Conservation (phyloP, 306 rosid species). For the Pterocarpus macrocarpus region DNA sequence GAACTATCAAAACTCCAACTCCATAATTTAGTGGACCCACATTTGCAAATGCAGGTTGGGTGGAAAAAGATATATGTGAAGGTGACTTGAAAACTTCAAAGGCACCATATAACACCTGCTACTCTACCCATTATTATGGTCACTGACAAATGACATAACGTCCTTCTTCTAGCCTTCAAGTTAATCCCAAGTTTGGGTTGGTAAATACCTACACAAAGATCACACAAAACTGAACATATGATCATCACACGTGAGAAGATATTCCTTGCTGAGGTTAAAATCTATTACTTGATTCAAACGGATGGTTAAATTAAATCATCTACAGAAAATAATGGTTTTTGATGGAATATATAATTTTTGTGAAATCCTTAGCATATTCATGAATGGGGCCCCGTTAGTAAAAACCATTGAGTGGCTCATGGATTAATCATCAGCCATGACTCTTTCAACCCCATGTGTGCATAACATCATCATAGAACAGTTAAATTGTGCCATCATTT, state of each 20-base stretch:
- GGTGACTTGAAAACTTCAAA: slow-evolving; percentile 57
- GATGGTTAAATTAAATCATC: slow-evolving; percentile 29
- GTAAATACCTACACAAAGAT: slow-evolving; percentile 33
- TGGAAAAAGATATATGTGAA: slow-evolving; percentile 42
- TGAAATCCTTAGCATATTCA: slow-evolving; percentile 38
- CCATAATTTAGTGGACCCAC: slow-evolving; percentile 55
- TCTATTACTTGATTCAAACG: slow-evolving; percentile 41
- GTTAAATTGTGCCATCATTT: slow-evolving; percentile 54
- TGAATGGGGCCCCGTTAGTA: slow-evolving; percentile 44
- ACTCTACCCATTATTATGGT: slow-evolving; percentile 39
- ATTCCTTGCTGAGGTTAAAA: slow-evolving; percentile 46
- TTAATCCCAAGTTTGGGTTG: slow-evolving; percentile 39
- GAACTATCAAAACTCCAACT: slow-evolving; percentile 44
- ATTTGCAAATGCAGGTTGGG: slow-evolving; percentile 39
- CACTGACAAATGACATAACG: slow-evolving; percentile 47
- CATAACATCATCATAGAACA: slow-evolving; percentile 48
- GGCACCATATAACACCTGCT: slow-evolving; percentile 54
- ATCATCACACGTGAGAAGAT: slow-evolving; percentile 51
- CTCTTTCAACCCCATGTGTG: slow-evolving; percentile 58
- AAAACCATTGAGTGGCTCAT: slow-evolving; percentile 47
- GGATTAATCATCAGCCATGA: slow-evolving; percentile 52
- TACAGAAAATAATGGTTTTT: slow-evolving; percentile 13
- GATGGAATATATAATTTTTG: slow-evolving; percentile 40
- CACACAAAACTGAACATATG: slow-evolving; percentile 35
- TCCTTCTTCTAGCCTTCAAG: slow-evolving; percentile 27